Evolutionary conservation across 352 stramenopile species (phyloP).

Genomic region (Pythium utonaiense): DNA sequence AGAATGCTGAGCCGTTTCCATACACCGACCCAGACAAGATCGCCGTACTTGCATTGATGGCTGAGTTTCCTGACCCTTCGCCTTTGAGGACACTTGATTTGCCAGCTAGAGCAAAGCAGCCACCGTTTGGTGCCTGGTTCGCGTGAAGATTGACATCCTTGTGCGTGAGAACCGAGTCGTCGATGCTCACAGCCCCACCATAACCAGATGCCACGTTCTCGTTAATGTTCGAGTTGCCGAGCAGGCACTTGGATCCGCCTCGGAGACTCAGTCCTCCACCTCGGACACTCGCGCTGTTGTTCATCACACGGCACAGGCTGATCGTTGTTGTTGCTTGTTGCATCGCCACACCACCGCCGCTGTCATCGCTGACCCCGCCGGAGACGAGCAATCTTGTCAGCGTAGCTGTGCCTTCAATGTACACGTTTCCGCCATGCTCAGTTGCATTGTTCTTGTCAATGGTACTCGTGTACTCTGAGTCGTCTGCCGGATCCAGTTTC

Average conservation of each 20-base stretch:
- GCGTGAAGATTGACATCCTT: neutral
- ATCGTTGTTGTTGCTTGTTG: neutral
- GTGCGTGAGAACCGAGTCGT: constrained; percentile 3
- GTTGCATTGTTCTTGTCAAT: constrained; percentile 3
- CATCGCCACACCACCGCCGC: constrained; percentile 8
- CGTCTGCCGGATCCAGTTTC: neutral
- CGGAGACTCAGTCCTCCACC: constrained; percentile 10
- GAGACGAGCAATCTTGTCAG: constrained; percentile 2
- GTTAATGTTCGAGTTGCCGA: neutral
- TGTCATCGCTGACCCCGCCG: neutral
- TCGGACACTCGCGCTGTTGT: neutral
- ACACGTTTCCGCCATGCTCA: constrained; percentile 15
- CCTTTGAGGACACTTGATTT: neutral
- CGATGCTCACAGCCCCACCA: constrained; percentile 9
- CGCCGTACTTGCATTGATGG: constrained; percentile 5
- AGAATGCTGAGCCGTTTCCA: constrained; percentile 11
- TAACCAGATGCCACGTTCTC: constrained; percentile 2
- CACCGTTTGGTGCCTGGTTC: constrained; percentile 7
- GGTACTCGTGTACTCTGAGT: constrained; percentile 11
- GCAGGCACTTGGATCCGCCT: constrained; percentile 1
- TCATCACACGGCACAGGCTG: neutral
- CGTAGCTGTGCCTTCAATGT: neutral
- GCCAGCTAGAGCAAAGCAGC: constrained; percentile 2
- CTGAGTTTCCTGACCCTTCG: neutral
- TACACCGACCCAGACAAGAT: neutral